phyloP scores from a whole-genome alignment of 2,329 filamentous ascomycete genomes.

The Ophiosphaerella herpotricha region DNA sequence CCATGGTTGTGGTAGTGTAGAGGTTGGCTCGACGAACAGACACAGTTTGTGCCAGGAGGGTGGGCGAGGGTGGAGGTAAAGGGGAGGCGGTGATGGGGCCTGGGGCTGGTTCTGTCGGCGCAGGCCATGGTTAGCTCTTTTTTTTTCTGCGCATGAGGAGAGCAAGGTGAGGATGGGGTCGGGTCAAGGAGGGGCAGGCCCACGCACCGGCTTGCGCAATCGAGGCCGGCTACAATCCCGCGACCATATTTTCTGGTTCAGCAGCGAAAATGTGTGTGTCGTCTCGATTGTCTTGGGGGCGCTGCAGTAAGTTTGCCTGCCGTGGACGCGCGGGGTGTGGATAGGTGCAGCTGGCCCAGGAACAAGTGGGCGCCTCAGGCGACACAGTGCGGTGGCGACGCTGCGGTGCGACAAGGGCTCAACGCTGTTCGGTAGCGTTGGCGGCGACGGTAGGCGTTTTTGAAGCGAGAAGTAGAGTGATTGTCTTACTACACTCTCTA shows the following conservation, averaged over 20 bases:
- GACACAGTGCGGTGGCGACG: slow-evolving; percentile 17
- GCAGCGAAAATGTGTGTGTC: slow-evolving; percentile 17
- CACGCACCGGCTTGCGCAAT: slow-evolving; percentile 40
- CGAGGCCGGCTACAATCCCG: slow-evolving; percentile 37
- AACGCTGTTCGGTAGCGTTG: slow-evolving; percentile 11
- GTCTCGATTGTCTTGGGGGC: slow-evolving; percentile 20
- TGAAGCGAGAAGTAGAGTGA: slow-evolving; percentile 3
- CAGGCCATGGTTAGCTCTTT: slow-evolving; percentile 39
- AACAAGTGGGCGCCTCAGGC: slow-evolving; percentile 22
- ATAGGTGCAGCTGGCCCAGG: slow-evolving; percentile 20
- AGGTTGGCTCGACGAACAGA: background rate
- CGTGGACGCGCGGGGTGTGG: slow-evolving; percentile 38
- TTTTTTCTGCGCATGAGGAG: slow-evolving; percentile 17
- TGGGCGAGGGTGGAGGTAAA: slow-evolving; percentile 13
- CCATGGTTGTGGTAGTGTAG: slow-evolving; percentile 60
- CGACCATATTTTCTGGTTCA: slow-evolving; percentile 34
- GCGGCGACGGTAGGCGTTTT: slow-evolving; percentile 11
- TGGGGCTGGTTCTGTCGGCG: slow-evolving; percentile 36
- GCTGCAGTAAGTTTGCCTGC: slow-evolving; percentile 38
- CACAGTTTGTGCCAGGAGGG: background rate
- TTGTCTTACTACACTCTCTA: slow-evolving; percentile 1
- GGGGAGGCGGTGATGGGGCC: slow-evolving; percentile 26
- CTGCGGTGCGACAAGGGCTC: slow-evolving; percentile 33
- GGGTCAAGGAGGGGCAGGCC: slow-evolving; percentile 20
- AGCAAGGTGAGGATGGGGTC: slow-evolving; percentile 19